Percentiles rank a stretch among this genome's conserved stretches.
Evolutionary conservation across 371 early-diverging fungal genomes (phyloP).

Genomic region (Sporodiniella umbellata): DNA sequence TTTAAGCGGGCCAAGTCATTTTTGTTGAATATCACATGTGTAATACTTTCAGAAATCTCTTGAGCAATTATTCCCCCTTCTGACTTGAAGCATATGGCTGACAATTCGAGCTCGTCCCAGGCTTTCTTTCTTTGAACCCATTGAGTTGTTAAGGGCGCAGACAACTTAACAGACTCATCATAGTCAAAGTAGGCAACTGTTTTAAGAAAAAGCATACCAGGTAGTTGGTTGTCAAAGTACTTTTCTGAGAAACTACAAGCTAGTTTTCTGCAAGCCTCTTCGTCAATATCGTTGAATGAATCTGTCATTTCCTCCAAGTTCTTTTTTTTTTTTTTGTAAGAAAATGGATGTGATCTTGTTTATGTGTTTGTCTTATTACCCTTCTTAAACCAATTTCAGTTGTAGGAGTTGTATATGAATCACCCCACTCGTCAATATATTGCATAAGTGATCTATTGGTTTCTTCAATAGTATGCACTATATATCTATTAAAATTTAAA

Average conservation of each 20-base stretch:
- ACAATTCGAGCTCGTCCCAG: constrained; percentile 17
- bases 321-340: constrained; percentile 2
- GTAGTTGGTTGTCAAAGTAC: constrained; percentile 26
- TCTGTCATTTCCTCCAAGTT: neutral
- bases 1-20: constrained; percentile 13
- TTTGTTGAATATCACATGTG: constrained; percentile 33
- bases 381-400: constrained; percentile 27
- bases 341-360: neutral
- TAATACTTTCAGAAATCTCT: constrained; percentile 15
- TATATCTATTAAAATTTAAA: constrained; percentile 40
- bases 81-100: constrained; percentile 15
- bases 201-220: constrained; percentile 27
- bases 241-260: constrained; percentile 21
- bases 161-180: neutral
- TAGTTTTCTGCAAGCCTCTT: constrained; percentile 1
- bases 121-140: constrained; percentile 19
- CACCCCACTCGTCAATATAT: constrained; percentile 66
- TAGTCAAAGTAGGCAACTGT: constrained; percentile 28
- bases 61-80: constrained; percentile 18
- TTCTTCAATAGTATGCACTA: constrained; percentile 50
- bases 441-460: constrained; percentile 42
- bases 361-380: constrained; percentile 12
- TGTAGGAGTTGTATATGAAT: constrained; percentile 59
- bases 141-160: constrained; percentile 3
- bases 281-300: neutral